Evolutionary conservation across 1,139 yeast genomes (phyloP), one percentile per base, ranked within the genome.

Genomic region (Debaryomyces sp.): DNA sequence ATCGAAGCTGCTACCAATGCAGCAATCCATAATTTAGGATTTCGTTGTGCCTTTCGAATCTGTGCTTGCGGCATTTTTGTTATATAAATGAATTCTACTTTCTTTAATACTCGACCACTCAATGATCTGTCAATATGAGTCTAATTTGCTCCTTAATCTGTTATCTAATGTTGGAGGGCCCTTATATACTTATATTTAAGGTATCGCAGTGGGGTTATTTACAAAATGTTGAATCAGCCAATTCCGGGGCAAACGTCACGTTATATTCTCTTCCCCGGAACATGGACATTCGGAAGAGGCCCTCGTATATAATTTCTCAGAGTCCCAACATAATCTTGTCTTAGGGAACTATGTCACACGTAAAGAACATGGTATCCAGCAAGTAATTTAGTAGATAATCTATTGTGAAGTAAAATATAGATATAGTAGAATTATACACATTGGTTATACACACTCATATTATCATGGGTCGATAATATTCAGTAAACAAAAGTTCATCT

Each of bases 401-500:
- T 32, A 29, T 30, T 27, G 30, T n/a, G n/a, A 5, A 27, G n/a
- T 27, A 27, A 32, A 6, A 32, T 32, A 18, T 32, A 15, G 22
- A 32, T 15, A 32, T 32, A 32, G 21, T 13, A 32, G 21, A 27
- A 27, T 27, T 32, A 9, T 32, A 32, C 35, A 32, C 18, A 32
- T 32, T 27, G 12, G 12, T 27, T 27, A 27, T 27, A 27, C 6
- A 27, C 30, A 7, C 6, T 12, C 30, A 27, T 27, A 32, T 32
- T 35, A 30, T 41, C 18, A 41, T 30, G 43, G 29, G 18, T 30
- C 34, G 10, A 13, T 13, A 30, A 44, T 44, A 29, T 39, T 46
- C 26, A 42, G 51, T 44, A 65, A 53, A 49, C 74, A 68, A 49
- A 51, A 69, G 51, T 72, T 73, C 92, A 90, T 88, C 65, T 90